These are phyloP conservation scores for Sclerotinia minor DNA, from an alignment of 2,329 filamentous ascomycete genomes.

Conservation along the genomic window DNA sequence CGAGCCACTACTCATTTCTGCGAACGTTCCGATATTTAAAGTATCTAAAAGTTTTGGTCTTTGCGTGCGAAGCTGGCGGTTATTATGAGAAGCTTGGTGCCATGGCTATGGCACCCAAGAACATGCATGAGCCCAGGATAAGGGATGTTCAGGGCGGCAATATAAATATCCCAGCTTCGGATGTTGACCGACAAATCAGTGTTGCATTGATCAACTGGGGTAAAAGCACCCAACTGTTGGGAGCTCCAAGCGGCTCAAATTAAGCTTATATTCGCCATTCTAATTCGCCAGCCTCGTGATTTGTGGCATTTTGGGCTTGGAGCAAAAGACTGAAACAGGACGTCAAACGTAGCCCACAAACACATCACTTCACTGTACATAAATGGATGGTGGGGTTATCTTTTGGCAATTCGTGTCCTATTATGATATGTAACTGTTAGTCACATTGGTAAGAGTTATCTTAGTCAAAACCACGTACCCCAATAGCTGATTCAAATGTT, in stretches of 20 bases:
- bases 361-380: neutral
- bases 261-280: neutral
- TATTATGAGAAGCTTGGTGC: neutral
- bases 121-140: neutral
- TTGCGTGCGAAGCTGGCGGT: slow-evolving; percentile 16
- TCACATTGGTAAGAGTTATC: neutral
- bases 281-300: neutral
- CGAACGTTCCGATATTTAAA: neutral
- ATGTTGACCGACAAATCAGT: neutral
- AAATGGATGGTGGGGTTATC: neutral
- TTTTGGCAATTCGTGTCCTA: neutral
- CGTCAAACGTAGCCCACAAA: neutral
- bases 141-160: neutral
- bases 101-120: neutral
- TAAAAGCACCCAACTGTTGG: too few relatives aligned
- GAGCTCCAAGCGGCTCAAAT: too few relatives aligned
- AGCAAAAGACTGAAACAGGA: neutral
- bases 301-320: too few relatives aligned
- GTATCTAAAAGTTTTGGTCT: neutral
- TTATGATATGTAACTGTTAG: neutral
- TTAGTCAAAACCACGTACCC: neutral
- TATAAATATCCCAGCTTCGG: neutral
- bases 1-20: neutral
- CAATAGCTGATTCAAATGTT: neutral
- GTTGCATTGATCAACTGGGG: neutral